phyloP scores from a whole-genome alignment of 2,329 filamentous ascomycete genomes.

The Fusarium continuum region DNA sequence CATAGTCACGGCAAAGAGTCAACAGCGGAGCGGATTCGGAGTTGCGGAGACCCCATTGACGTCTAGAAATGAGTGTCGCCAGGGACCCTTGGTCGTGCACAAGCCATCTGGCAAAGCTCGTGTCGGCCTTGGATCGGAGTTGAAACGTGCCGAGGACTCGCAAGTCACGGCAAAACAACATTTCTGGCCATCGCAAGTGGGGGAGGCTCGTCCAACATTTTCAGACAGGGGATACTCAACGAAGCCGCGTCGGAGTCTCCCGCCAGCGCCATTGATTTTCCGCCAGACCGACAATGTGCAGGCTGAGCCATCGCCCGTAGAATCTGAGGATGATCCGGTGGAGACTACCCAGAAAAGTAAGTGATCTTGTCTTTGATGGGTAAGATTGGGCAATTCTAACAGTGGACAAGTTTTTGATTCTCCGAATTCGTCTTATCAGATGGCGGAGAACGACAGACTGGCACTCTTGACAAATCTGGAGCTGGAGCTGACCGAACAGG shows the following conservation, averaged over 20 bases:
- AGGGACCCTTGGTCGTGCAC: slow-evolving; percentile 57
- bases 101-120: slow-evolving; percentile 45
- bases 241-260: slow-evolving; percentile 61
- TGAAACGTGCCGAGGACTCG: slow-evolving; percentile 18
- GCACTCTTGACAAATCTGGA: slow-evolving; percentile 67
- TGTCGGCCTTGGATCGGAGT: slow-evolving; percentile 14
- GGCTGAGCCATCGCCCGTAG: slow-evolving; percentile 61
- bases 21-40: slow-evolving; percentile 26
- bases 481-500: slow-evolving; percentile 68
- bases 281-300: slow-evolving; percentile 55
- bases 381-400: slow-evolving; percentile 13
- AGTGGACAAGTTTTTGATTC: slow-evolving; percentile 11
- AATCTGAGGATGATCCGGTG: slow-evolving; percentile 60
- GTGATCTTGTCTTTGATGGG: not conserved
- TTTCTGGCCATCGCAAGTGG: slow-evolving; percentile 65
- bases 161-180: slow-evolving; percentile 11
- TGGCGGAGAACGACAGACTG: slow-evolving; percentile 50
- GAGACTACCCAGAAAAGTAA: slow-evolving; percentile 41
- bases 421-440: slow-evolving; percentile 39
- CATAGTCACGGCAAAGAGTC: slow-evolving; percentile 37
- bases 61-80: slow-evolving; percentile 43
- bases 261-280: slow-evolving; percentile 65
- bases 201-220: slow-evolving; percentile 67
- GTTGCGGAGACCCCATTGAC: slow-evolving; percentile 24
- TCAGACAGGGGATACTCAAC: slow-evolving; percentile 59